Base-by-base conservation (phyloP, 1,284 basidiomycete genomes). In the Ceratobasidium sp. region DNA sequence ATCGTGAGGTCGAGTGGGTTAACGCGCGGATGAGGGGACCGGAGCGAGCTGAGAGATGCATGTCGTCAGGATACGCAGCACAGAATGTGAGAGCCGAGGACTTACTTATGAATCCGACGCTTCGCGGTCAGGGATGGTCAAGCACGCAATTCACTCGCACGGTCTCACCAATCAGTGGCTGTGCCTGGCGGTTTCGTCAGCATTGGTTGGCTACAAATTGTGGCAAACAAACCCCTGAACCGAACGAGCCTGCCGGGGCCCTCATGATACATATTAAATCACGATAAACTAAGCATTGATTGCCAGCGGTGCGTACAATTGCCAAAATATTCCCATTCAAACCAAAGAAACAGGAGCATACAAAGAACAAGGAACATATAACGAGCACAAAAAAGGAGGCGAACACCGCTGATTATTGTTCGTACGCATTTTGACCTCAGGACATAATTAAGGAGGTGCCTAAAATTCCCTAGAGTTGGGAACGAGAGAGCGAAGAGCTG, bases 71-170 rank as follows among this genome's bases (percentile, higher is more conserved):
- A 46, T 22, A 14, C 14, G 22, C 24, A 19, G 58, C 22, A 7
- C 37, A 19, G 62, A 46, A 13, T 31, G 59, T 27, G 39, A 62
- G 22, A 11, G 34, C 37, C 43, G 34, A 39, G 29, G 22, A n/a
- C 62, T 46, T 31, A 64, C 46, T 48, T 43, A 58, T 56, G 37
- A 61, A 61, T 27, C 37, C n/a, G 37, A 61, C n/a, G 27, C 3
- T 8, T 51, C 51, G 29, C 63, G 58, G 9, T 58, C 37, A 41
- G 66, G 58, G 66, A 19, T n/a, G 46, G 66, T 56, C 39, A 37
- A 69, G 66, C 66, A 69, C 66, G 66, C 66, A 54, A 69, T 69
- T 22, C 58, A 24, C 29, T 61, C 58, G 58, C 58, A 61, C 58
- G 58, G 58, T 22, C 4, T 41, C 8, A 51, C 22, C 34, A 37